These are phyloP conservation scores for Phaeotremella skinneri DNA, from an alignment of 768 basidiomycete species.

Conservation along the genomic window DNA sequence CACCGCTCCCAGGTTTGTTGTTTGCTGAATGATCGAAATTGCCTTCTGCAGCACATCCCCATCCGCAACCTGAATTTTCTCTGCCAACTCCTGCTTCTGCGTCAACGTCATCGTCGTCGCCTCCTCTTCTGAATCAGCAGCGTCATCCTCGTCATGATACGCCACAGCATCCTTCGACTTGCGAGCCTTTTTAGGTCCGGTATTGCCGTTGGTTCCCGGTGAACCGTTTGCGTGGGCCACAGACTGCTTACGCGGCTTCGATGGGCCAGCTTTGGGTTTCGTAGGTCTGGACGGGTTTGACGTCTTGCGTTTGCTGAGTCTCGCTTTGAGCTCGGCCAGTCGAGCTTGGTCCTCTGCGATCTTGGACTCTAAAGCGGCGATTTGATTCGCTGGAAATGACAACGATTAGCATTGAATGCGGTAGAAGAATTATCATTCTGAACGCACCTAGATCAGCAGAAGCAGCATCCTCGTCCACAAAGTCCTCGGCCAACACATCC, in stretches of 20 bases:
- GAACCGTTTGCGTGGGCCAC: slow-evolving; percentile 20
- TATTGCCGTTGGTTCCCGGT: slow-evolving; percentile 35
- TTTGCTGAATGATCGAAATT: slow-evolving; percentile 91
- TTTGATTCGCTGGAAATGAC: slow-evolving; percentile 25
- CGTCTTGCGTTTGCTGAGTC: slow-evolving; percentile 14
- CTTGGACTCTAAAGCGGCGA: slow-evolving; percentile 25
- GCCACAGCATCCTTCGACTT: slow-evolving; percentile 34
- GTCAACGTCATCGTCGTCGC: slow-evolving; percentile 67
- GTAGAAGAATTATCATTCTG: slow-evolving; percentile 29
- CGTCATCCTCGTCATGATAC: slow-evolving; percentile 35
- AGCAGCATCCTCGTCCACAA: slow-evolving; percentile 65
- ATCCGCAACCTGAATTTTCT: slow-evolving; percentile 83
- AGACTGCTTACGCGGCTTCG: slow-evolving; percentile 30
- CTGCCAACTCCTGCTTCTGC: slow-evolving; percentile 97
- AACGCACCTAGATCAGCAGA: slow-evolving; percentile 63
- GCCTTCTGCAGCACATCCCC: slow-evolving; percentile 80
- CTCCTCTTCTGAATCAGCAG: slow-evolving; percentile 35
- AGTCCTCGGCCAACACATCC: slow-evolving; percentile 61
- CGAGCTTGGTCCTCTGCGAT: slow-evolving; percentile 24
- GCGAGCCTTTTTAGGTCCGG: slow-evolving; percentile 33
- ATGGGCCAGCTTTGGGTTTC: slow-evolving; percentile 20
- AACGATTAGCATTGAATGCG: not conserved
- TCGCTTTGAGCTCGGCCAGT: slow-evolving; percentile 14
- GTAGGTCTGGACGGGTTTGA: slow-evolving; percentile 15
- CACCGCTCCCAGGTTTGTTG: slow-evolving; percentile 90